A percentile compares a stretch with the other conserved stretches of the same genome.
Conservation (phyloP, 2,329 filamentous ascomycete genomes). For the Didymella lethalis region DNA sequence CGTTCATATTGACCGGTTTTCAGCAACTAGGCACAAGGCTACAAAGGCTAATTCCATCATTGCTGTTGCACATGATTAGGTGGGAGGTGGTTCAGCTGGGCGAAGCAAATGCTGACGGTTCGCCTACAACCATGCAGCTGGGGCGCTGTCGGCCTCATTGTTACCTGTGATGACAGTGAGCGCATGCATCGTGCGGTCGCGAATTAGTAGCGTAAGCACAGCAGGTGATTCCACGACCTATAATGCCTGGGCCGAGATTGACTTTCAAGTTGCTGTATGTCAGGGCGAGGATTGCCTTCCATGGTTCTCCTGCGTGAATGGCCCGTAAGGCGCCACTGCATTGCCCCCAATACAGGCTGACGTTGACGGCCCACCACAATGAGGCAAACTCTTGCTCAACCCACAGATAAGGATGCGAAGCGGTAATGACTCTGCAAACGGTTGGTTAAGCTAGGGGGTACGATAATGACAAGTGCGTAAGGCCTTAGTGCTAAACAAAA, state of each 20-base stretch:
- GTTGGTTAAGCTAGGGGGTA: too few relatives aligned
- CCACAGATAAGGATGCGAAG: too few relatives aligned
- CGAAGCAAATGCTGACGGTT: conserved; percentile 15
- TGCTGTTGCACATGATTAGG: neutral
- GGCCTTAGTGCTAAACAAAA: neutral
- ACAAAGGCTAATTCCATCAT: neutral
- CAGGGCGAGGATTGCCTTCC: too few relatives aligned
- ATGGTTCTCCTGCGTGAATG: too few relatives aligned
- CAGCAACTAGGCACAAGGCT: conserved; percentile 7
- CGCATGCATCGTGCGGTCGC: conserved; percentile 1
- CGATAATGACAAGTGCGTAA: neutral
- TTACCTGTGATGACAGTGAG: conserved; percentile 7
- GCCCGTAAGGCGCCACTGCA: too few relatives aligned
- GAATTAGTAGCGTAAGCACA: neutral
- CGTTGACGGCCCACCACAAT: too few relatives aligned
- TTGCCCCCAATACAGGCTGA: too few relatives aligned
- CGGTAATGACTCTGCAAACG: neutral
- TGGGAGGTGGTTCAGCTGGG: neutral
- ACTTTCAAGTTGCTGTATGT: neutral
- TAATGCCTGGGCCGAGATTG: neutral
- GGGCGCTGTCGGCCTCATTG: conserved; percentile 17
- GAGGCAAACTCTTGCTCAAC: too few relatives aligned
- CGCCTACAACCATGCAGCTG: conserved; percentile 6
- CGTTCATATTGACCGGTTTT: conserved; percentile 3
- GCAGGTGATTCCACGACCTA: neutral